Base-by-base conservation (phyloP, 2,329 filamentous ascomycete species). In the Colletotrichum costaricense region DNA sequence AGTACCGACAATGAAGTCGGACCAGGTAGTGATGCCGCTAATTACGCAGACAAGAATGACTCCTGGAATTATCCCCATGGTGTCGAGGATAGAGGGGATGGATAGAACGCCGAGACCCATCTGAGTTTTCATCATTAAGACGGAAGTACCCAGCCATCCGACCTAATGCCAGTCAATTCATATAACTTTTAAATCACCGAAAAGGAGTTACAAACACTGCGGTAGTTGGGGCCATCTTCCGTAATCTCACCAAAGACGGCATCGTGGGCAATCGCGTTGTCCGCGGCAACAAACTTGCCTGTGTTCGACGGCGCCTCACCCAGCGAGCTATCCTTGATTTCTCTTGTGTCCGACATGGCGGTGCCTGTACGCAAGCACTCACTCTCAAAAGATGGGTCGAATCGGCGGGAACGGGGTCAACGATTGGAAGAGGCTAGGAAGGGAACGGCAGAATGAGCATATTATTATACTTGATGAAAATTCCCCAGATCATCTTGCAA, bases 41-140 rank as follows among this genome's bases (percentile, higher is more conserved):
- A 88, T 81, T 1, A 76, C 67, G 5, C 82, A 54, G 12, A 88
- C 79, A 55, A 81, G 80, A 26, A 88, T 83, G 12, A 87, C 76
- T 16, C 86, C 86, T 0, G 87, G 87, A 8, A 88, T 79, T 33
- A 88, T 78, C 2, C 86, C 86, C 7, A 88, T 80, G 1, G 78
- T 78, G 63, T 88, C 79, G 71, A 87, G 86, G 0, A 82, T 81
- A 8, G 78, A 75, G 1, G 86, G 86, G 33, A 88, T 86, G 0
- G 86, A 85, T 14, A 88, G 81, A 16, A 88, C 85, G 22, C 84
- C 78, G 2, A 86, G 81, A 22, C 84, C 84, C 28, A 86, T 81
- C 67, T 85, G 83, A 1, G 81, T 84, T 76, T 86, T 86, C 77
- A 85, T 81, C 84, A 86, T 86, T 22, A 86, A 77, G 19, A 80